Conservation (phyloP, 768 basidiomycete genomes). For the Tylopilus subfusipes region DNA sequence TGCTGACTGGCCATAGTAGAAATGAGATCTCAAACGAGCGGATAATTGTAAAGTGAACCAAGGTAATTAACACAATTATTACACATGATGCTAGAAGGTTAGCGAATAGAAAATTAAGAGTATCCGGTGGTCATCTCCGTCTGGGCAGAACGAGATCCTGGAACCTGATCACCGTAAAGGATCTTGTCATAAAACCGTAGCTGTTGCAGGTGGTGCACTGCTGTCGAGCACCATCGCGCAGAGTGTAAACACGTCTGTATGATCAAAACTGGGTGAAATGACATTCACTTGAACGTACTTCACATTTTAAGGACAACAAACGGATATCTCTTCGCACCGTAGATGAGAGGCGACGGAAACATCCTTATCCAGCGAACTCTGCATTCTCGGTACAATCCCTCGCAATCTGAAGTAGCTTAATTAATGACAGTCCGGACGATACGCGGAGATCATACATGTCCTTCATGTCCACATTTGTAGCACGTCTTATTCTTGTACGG, state of each 20-base stretch:
- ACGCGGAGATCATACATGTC: slow-evolving; percentile 58
- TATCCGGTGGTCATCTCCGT: slow-evolving; percentile 21
- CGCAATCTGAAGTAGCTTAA: slow-evolving; percentile 45
- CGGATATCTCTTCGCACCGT: slow-evolving; percentile 9
- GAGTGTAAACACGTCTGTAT: not conserved
- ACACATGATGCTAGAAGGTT: not conserved
- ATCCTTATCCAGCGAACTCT: slow-evolving; percentile 47
- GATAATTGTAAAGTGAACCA: not conserved
- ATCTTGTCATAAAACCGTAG: not conserved
- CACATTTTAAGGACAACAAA: slow-evolving; percentile 16
- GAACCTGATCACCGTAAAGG: not conserved
- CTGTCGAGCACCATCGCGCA: not conserved
- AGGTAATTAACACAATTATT: not conserved
- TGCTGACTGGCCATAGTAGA: not conserved
- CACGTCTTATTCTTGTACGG: slow-evolving; percentile 73
- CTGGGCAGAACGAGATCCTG: slow-evolving; percentile 1
- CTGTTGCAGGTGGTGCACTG: not conserved
- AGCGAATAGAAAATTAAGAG: not conserved
- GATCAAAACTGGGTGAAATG: slow-evolving; percentile 8
- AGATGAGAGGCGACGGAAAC: slow-evolving; percentile 2
- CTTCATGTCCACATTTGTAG: slow-evolving; percentile 85
- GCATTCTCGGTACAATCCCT: slow-evolving; percentile 58
- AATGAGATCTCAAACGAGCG: not conserved
- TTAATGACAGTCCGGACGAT: slow-evolving; percentile 4
- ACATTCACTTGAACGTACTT: slow-evolving; percentile 14